Conservation (phyloP, 176 grass and related monocot species). For the Dendrocalamus sinicus region DNA sequence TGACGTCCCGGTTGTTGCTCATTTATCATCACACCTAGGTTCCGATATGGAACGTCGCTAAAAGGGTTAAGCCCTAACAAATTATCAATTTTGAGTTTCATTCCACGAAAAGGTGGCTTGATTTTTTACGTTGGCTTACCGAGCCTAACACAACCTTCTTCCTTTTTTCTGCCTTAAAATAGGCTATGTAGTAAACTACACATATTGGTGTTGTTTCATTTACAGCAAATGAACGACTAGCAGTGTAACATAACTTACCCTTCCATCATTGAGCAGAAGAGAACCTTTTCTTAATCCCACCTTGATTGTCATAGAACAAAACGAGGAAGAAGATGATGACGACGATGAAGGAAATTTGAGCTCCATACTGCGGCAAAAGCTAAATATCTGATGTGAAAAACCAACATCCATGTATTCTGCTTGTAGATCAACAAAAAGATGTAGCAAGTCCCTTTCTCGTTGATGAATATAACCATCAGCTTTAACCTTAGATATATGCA, state of each 20-base stretch:
- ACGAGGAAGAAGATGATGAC: slow-evolving; percentile 52
- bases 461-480: slow-evolving; percentile 52
- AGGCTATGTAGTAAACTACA: too few species aligned
- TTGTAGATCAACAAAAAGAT: slow-evolving; percentile 66
- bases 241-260: slow-evolving; percentile 62
- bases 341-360: slow-evolving; percentile 62
- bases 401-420: slow-evolving; percentile 79
- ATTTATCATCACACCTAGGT: too few species aligned
- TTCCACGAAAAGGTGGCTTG: too few species aligned
- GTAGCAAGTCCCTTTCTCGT: slow-evolving; percentile 36
- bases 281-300: slow-evolving; percentile 81
- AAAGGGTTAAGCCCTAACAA: too few species aligned
- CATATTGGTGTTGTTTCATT: slow-evolving; percentile 21
- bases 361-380: slow-evolving; percentile 64
- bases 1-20: too few species aligned
- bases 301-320: slow-evolving; percentile 59
- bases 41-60: too few species aligned
- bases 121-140: too few species aligned
- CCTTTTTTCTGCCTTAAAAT: too few species aligned
- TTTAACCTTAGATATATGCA: slow-evolving; percentile 76
- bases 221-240: slow-evolving; percentile 41
- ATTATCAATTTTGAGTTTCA: too few species aligned
- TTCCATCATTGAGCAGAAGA: slow-evolving; percentile 93
- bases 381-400: slow-evolving; percentile 92
- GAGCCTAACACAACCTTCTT: too few species aligned